These are phyloP conservation scores for Pseudogymnoascus sp. DNA, from an alignment of 2,329 filamentous ascomycete genomes.

Conservation along the genomic window DNA sequence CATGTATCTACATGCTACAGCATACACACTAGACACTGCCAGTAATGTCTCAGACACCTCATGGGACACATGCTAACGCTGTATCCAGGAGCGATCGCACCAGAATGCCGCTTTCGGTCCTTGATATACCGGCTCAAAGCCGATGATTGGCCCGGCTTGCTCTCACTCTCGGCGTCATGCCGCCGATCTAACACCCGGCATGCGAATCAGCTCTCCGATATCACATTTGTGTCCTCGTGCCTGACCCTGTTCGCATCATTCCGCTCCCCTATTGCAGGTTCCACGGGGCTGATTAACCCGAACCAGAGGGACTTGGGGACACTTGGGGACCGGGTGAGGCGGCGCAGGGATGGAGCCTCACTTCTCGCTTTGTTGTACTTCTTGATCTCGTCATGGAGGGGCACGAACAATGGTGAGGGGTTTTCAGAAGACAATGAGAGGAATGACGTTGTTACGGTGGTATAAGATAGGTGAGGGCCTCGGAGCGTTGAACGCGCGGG, in stretches of 20 bases:
- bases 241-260: neutral
- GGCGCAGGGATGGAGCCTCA: neutral
- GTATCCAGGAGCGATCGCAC: neutral
- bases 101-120: neutral
- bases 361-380: neutral
- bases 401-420: neutral
- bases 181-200: neutral
- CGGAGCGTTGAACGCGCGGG: neutral
- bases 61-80: slow-evolving; percentile 4
- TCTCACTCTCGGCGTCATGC: neutral
- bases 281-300: neutral
- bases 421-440: neutral
- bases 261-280: neutral
- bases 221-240: slow-evolving; percentile 3
- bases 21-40: neutral
- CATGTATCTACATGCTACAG: neutral
- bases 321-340: neutral
- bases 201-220: neutral
- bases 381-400: neutral
- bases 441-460: neutral
- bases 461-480: neutral
- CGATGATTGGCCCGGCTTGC: neutral
- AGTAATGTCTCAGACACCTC: neutral
- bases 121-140: neutral
- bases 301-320: neutral